Evolutionary conservation across 2,329 filamentous ascomycete species (phyloP).

Genomic region (Seiridium unicorne): DNA sequence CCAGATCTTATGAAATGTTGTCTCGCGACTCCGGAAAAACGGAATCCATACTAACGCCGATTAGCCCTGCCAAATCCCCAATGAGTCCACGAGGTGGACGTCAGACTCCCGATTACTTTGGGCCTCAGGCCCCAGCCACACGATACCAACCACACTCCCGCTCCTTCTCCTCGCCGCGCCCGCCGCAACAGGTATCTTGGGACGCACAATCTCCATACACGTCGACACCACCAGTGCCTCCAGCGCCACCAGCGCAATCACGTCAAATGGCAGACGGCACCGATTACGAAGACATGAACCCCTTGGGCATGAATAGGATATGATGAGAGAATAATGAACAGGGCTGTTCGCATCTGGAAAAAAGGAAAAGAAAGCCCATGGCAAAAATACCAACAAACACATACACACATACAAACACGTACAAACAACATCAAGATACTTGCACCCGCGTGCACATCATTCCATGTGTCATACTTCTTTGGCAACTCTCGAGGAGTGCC

Average conservation of each 20-base stretch:
- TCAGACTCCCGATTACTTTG: constrained; percentile 55
- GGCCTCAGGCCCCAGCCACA: constrained; percentile 37
- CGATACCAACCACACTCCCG: constrained; percentile 53
- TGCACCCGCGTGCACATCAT: constrained; percentile 6
- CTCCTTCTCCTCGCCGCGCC: constrained; percentile 56
- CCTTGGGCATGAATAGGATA: constrained; percentile 56
- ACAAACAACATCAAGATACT: not conserved
- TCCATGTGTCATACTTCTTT: constrained; percentile 3
- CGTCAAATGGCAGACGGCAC: constrained; percentile 12
- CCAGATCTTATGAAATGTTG: constrained; percentile 80
- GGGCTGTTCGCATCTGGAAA: not conserved
- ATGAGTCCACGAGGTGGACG: constrained; percentile 34
- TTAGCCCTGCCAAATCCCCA: constrained; percentile 36
- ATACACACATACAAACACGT: not conserved
- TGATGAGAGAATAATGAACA: constrained; percentile 26
- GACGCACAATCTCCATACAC: constrained; percentile 40
- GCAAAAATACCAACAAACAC: not conserved
- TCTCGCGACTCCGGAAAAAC: constrained; percentile 52
- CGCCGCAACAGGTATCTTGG: constrained; percentile 44
- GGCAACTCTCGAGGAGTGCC: not conserved
- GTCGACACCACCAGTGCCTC: not conserved
- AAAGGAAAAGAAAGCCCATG: not conserved
- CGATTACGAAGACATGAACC: constrained; percentile 45
- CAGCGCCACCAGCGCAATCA: constrained; percentile 23
- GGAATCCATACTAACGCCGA: constrained; percentile 50